Base-by-base conservation (phyloP, 495 filamentous ascomycete genomes). In the Terfezia claveryi region DNA sequence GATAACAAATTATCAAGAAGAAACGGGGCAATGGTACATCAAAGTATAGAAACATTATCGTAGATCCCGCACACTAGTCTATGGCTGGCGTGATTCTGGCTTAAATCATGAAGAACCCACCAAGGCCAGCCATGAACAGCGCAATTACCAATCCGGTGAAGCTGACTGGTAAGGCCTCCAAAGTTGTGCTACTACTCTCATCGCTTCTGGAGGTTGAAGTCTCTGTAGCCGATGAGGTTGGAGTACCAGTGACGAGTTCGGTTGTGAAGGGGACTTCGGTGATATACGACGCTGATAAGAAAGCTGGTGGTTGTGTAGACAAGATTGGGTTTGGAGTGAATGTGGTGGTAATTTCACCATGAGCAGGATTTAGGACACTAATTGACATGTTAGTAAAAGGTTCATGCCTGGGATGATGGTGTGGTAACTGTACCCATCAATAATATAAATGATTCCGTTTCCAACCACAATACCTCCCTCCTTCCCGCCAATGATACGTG, bases 371-470 rank as follows among this genome's bases (percentile, higher is more conserved):
- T 5, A 46, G 41, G 17, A 46, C 41, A 4, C 41, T 46, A 20
- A 14, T 46, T 20, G 17, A 14, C 12, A 14, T 14, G 17, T 46
- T 6, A 46, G 4, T 20, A 5, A 14, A 46, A 14, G 17, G 12
- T 9, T 20, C 14, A 46, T 46, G 17, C 12, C 3, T 4, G 8
- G 4, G 4, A 14, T 20, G 14, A 9, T 46, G 12, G 0, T 32
- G 41, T 46, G 41, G 17, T 14, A 20, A 5, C 58, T 55, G 57
- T 74, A 71, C 0, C 71, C 68, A 58, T 82, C 76, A 57, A 83
- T 74, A 27, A 82, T 65, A 61, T 85, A 80, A 8, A 83, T 65
- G 10, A 86, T 80, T 55, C 82, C 82, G 52, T 83, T 83, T 17
- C 68, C 67, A 50, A 81, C 59, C 0, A 87, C 70, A 4, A 85